Base-by-base conservation (phyloP, 2,329 filamentous ascomycete species). In the Trichoderma koningii region DNA sequence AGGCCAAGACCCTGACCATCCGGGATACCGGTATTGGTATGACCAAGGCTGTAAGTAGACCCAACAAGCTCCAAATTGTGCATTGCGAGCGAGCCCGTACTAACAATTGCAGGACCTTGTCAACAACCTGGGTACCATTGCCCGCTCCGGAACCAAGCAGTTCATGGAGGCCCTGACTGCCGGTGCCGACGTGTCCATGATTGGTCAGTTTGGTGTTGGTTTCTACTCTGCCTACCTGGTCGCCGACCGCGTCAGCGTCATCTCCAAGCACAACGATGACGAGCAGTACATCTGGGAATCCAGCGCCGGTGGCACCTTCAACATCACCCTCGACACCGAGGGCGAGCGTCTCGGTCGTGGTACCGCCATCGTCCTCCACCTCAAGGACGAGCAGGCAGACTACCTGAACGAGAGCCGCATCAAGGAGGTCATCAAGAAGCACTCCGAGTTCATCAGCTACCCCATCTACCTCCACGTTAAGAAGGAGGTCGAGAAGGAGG, bases 341-440 rank as follows among this genome's bases (percentile, higher is more conserved):
- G 92, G 93, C 73, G 89, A 94, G 85, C 89, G 85, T 71, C 86
- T 99, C 71, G 93, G 93, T 79, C 94, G 95, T 75, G 95, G 95
- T 80, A 96, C 93, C 80, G 93, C 96, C 89, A 96, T 99, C 80
- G 89, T 98, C 81, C 92, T 99, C 68, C 92, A 98, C 87, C 87
- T 99, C 77, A 99, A 99, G 91, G 95, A 99, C 74, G 95, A 99
- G 88, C 95, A 99, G 87, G 86, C 85, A 71, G 95, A 98, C 81
- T 99, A 97, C 89, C 86, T 98, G 73, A 96, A 98, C 82, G 95
- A 99, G 90, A 87, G 87, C 86, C 95, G 94, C 87, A 90, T 99
- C 87, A 99, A 99, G 91, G 95, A 99, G 87, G 94, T 99, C 72
- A 93, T 99, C 87, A 98, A 98, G 93, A 99, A 99, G 92, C 95